Percentiles rank a stretch among this genome's conserved stretches.
phyloP scores from a whole-genome alignment of 2,329 filamentous ascomycete species.

The Cytospora piceicola region DNA sequence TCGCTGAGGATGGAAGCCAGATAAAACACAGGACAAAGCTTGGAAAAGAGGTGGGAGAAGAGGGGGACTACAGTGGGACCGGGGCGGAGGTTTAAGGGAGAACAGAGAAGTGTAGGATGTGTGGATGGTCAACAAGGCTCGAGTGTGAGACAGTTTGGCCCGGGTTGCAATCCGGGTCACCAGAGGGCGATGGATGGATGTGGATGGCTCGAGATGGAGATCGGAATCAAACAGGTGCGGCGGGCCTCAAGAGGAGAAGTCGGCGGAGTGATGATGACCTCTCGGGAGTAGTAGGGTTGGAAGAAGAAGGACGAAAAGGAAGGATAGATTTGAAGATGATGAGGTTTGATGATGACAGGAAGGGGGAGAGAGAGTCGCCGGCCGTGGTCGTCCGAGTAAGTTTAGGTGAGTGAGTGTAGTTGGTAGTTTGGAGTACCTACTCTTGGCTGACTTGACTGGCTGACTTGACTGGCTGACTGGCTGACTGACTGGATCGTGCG shows the following conservation, averaged over 20 bases:
- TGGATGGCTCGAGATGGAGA: constrained; percentile 2
- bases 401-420: no score
- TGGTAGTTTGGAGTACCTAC: neutral
- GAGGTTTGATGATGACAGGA: neutral
- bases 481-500: constrained; percentile 2
- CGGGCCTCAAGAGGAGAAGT: neutral
- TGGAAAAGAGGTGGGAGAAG: neutral
- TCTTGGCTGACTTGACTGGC: neutral
- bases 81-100: constrained; percentile 2
- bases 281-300: neutral
- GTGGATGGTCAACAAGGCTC: constrained; percentile 18
- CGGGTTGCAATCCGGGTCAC: constrained; percentile 3
- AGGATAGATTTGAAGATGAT: neutral
- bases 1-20: constrained; percentile 10
- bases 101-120: constrained; percentile 1
- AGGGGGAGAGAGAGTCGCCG: neutral
- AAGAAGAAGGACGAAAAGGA: neutral
- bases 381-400: neutral
- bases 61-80: neutral
- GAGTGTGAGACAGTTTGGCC: constrained; percentile 23
- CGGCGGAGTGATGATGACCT: neutral
- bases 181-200: neutral
- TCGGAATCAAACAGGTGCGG: neutral
- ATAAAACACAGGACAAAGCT: constrained; percentile 11
- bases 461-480: constrained; percentile 1